Percentiles rank a stretch among this genome's conserved stretches.
Conservation (phyloP, 1,284 basidiomycete genomes). For the Anthracocystis walkeri region DNA sequence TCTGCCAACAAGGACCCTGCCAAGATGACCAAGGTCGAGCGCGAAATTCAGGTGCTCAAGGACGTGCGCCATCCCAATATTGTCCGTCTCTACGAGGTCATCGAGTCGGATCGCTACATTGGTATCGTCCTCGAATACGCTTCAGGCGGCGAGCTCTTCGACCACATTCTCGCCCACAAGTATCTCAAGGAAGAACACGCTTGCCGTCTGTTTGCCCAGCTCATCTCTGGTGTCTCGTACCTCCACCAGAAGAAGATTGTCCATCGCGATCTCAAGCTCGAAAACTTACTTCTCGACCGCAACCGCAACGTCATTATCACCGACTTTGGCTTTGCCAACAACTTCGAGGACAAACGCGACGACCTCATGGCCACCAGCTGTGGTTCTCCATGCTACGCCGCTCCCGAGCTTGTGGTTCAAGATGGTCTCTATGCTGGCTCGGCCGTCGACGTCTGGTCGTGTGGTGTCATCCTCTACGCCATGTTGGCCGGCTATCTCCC, state of each 20-base stretch:
- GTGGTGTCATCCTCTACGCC: constrained; percentile 98
- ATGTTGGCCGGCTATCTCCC: constrained; percentile 99
- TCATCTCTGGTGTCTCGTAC: constrained; percentile 98
- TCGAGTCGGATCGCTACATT: constrained; percentile 99
- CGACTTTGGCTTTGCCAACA: constrained; percentile 98
- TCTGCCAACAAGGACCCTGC: constrained; percentile 70
- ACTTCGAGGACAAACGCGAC: constrained; percentile 81
- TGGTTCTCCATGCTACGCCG: constrained; percentile 97
- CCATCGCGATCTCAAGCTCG: constrained; percentile 98
- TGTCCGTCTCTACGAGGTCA: constrained; percentile 96
- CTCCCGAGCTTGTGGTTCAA: constrained; percentile 97
- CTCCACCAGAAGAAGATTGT: constrained; percentile 99
- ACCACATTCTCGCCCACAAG: constrained; percentile 97
- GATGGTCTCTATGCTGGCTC: constrained; percentile 97
- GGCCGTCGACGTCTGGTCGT: constrained; percentile 99
- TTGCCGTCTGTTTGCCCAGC: constrained; percentile 94
- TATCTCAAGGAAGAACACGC: constrained; percentile 96
- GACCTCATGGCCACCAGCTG: constrained; percentile 99
- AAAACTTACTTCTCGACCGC: constrained; percentile 95
- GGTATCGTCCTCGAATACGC: constrained; percentile 99
- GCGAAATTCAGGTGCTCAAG: constrained; percentile 96
- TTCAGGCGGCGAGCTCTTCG: constrained; percentile 94
- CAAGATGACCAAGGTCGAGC: constrained; percentile 92
- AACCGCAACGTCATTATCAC: constrained; percentile 99
- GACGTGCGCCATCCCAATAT: constrained; percentile 97